Base-by-base conservation (phyloP, 2,329 filamentous ascomycete species). In the Colletotrichum scovillei region DNA sequence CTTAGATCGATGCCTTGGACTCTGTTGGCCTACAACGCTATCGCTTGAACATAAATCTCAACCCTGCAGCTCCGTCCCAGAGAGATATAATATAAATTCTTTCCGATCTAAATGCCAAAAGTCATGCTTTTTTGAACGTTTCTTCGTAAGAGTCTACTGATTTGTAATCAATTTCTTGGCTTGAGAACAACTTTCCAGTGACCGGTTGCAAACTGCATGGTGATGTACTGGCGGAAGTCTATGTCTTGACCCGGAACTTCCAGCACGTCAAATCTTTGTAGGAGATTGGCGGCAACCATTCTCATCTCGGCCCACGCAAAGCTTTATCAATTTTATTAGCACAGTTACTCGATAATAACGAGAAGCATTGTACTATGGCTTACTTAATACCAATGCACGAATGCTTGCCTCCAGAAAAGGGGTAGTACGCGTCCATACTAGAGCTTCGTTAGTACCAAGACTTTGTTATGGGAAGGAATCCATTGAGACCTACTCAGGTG, bases 101-200 rank as follows among this genome's bases (percentile, higher is more conserved):
- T 35, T 8, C 1, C n/a, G 32, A 32, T 32, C 2, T 1, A 11
- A 32, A 49, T 49, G 42, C 42, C 24, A 26, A 35, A 42, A 1
- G 22, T 16, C 16, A 7, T n/a, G 12, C 35, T 28, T 60, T 60
- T 9, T 3, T 16, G 14, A 22, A 9, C 8, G 35, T 3, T 19
- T 42, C 4, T 2, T 26, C 35, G 14, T 49, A 28, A 46, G 22
- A 22, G 4, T 60, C 1, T 1, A 28, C 1, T 24, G 4, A 53
- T 4, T 14, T 32, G 4, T 16, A 0, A 24, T 62, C n/a, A 73
- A 60, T 49, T 57, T 30, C 70, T 65, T 19, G 79, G 80, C 77
- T 82, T 81, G 78, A 79, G 79, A 75, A 81, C 77, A 74, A 81
- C 78, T 72, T 76, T 74, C 78, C 79, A 82, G 78, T 80, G 64